Evolutionary conservation across 2,329 filamentous ascomycete genomes (phyloP).

Genomic region (Massarina eburnea): DNA sequence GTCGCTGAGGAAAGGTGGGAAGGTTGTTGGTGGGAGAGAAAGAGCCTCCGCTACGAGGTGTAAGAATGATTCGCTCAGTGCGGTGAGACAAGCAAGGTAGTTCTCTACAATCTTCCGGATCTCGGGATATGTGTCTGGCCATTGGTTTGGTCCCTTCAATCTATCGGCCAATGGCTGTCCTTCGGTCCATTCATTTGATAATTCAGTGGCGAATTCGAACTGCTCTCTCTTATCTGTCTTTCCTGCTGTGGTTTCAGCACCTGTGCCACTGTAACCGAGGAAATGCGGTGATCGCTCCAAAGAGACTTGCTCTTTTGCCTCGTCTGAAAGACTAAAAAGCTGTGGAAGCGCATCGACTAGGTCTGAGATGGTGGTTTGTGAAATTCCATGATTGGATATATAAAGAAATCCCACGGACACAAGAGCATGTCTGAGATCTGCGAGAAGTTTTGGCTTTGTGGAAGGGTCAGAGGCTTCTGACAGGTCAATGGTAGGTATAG

Average conservation of each 20-base stretch:
- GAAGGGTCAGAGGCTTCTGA: slow-evolving; percentile 42
- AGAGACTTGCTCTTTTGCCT: slow-evolving; percentile 10
- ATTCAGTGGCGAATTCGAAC: slow-evolving; percentile 62
- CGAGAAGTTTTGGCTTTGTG: slow-evolving; percentile 42
- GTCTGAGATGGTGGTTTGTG: slow-evolving; percentile 36
- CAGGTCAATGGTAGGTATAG: slow-evolving; percentile 54
- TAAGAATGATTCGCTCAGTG: slow-evolving; percentile 47
- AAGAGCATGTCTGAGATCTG: slow-evolving; percentile 50
- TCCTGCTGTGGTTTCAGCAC: slow-evolving; percentile 59
- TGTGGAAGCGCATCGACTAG: slow-evolving; percentile 34
- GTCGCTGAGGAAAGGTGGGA: slow-evolving; percentile 56
- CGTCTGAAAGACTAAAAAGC: slow-evolving; percentile 9
- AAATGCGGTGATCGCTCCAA: slow-evolving; percentile 60
- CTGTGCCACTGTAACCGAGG: slow-evolving; percentile 60
- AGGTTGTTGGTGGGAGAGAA: slow-evolving; percentile 50
- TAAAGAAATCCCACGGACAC: slow-evolving; percentile 59
- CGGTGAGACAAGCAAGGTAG: neutral
- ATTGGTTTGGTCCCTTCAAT: slow-evolving; percentile 40
- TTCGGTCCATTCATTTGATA: slow-evolving; percentile 26
- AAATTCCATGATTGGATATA: slow-evolving; percentile 53
- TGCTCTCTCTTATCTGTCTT: slow-evolving; percentile 58
- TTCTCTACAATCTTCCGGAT: neutral
- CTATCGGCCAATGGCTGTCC: neutral
- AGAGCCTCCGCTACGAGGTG: slow-evolving; percentile 60
- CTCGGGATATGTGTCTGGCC: slow-evolving; percentile 19